Evolutionary conservation across 139 green algal genomes (phyloP).

Genomic region (Microglena sp.): DNA sequence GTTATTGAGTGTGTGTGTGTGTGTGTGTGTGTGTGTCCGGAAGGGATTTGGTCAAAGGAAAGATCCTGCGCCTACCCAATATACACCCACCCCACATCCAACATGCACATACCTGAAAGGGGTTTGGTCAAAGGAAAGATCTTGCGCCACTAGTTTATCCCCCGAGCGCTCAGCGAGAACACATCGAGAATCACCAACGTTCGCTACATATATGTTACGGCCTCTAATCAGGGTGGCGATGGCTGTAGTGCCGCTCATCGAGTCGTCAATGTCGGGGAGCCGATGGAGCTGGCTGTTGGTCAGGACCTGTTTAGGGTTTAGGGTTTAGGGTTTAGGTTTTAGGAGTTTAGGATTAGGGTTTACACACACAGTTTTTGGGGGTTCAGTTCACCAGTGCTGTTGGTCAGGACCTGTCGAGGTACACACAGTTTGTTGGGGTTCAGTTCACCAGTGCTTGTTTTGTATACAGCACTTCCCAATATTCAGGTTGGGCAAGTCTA

Average conservation of each 20-base stretch:
- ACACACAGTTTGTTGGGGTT: no score
- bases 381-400: no score
- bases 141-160: conserved; percentile 29
- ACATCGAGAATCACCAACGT: conserved; percentile 87
- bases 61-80: not conserved
- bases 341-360: no score
- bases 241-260: conserved; percentile 71
- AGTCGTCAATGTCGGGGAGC: conserved; percentile 38
- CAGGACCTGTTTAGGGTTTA: no score
- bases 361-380: no score
- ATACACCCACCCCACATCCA: not conserved
- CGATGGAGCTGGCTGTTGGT: conserved; percentile 74
- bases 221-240: conserved; percentile 60
- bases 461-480: no score
- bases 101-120: conserved; percentile 49
- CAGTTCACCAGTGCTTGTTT: no score
- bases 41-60: no score
- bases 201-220: conserved; percentile 62
- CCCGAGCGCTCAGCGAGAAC: conserved; percentile 62
- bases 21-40: not conserved
- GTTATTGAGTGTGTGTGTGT: not conserved
- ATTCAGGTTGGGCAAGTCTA: no score
- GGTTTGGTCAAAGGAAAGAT: conserved; percentile 79
- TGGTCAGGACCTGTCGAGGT: no score
- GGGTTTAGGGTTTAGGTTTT: no score